Conservation (phyloP, 2,329 filamentous ascomycete species). For the Pestalotiopsis sp. region DNA sequence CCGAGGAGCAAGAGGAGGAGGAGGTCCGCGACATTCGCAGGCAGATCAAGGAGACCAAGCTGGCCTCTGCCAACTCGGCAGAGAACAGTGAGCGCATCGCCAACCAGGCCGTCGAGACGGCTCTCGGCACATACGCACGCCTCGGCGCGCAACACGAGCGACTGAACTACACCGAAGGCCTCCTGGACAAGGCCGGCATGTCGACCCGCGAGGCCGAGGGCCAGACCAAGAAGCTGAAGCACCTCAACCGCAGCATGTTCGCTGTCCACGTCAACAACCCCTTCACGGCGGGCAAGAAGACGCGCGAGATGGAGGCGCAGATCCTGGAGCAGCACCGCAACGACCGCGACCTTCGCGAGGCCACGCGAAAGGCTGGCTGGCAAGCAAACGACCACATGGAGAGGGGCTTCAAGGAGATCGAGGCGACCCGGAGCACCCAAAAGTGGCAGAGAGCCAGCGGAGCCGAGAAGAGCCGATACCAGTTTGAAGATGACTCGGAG, state of each 20-base stretch:
- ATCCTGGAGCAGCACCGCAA: constrained; percentile 70
- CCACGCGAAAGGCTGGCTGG: constrained; percentile 59
- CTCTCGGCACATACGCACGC: constrained; percentile 70
- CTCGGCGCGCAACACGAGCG: constrained; percentile 80
- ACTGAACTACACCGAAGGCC: constrained; percentile 80
- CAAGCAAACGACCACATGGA: constrained; percentile 53
- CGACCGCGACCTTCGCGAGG: constrained; percentile 67
- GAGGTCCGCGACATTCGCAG: constrained; percentile 74
- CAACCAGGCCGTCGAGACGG: constrained; percentile 70
- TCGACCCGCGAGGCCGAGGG: constrained; percentile 78
- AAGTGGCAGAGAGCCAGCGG: constrained; percentile 38
- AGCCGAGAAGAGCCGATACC: constrained; percentile 71
- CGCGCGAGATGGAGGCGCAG: constrained; percentile 65
- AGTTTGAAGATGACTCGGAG: constrained; percentile 69
- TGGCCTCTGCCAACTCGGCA: constrained; percentile 62
- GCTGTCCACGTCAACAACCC: constrained; percentile 78
- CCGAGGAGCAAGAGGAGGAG: constrained; percentile 74
- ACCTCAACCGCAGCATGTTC: constrained; percentile 88
- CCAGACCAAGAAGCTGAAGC: constrained; percentile 81
- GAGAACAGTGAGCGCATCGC: constrained; percentile 71
- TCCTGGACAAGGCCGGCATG: constrained; percentile 78
- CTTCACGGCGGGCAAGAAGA: constrained; percentile 71
- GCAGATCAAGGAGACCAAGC: constrained; percentile 75
- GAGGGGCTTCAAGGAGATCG: constrained; percentile 33
- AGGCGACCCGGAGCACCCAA: constrained; percentile 10